Evolutionary conservation across 192 early-diverging fungal genomes (phyloP).

Genomic region (Coemansia sp.): DNA sequence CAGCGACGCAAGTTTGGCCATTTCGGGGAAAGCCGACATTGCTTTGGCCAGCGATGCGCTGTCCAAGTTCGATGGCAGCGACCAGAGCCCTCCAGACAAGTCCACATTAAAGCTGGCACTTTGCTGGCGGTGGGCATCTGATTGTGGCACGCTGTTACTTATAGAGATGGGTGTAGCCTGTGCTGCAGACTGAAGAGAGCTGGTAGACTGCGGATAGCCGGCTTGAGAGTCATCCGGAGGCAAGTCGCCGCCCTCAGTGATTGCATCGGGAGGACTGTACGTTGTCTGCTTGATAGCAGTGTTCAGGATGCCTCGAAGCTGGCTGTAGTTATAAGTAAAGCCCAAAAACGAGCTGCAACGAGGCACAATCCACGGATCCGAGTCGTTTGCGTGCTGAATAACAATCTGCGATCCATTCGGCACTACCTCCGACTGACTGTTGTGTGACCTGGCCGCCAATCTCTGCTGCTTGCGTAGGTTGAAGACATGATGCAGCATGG

Average conservation of each 20-base stretch:
- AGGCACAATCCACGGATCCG: constrained; percentile 53
- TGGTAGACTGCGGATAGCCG: neutral
- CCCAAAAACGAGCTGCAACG: constrained; percentile 50
- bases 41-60: neutral
- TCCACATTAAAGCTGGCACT: constrained; percentile 4
- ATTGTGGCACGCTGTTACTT: too few relatives aligned
- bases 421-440: neutral
- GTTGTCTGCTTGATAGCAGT: constrained; percentile 51
- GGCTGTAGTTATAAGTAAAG: constrained; percentile 43
- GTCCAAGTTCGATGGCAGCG: neutral
- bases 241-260: constrained; percentile 8
- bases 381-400: constrained; percentile 33
- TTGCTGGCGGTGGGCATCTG: too few relatives aligned
- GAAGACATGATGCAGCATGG: constrained; percentile 52
- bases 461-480: constrained; percentile 49
- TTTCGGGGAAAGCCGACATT: constrained; percentile 1
- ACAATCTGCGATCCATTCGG: constrained; percentile 2
- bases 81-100: constrained; percentile 9
- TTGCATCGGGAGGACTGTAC: constrained; percentile 40
- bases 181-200: too few relatives aligned
- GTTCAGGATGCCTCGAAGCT: constrained; percentile 47
- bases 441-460: constrained; percentile 3
- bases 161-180: too few relatives aligned
- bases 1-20: neutral
- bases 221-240: neutral